These are phyloP conservation scores for Phytophthora cactorum DNA, from an alignment of 352 stramenopile species.

Conservation along the genomic window DNA sequence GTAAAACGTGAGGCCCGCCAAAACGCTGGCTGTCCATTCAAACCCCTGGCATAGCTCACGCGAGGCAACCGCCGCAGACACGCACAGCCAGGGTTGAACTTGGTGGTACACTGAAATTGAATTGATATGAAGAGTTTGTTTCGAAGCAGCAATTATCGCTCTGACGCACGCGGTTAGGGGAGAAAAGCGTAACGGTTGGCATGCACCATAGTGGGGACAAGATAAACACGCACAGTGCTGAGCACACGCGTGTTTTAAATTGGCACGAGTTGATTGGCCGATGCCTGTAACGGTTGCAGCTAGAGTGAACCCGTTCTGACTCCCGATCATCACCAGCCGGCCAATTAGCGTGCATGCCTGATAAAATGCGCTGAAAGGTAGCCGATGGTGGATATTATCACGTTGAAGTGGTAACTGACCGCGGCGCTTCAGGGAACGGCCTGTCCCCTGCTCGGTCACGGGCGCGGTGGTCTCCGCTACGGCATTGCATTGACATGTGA, in stretches of 20 bases:
- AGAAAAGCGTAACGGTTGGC: constrained; percentile 23
- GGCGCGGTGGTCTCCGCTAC: neutral
- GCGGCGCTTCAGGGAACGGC: constrained; percentile 2
- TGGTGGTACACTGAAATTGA: constrained; percentile 21
- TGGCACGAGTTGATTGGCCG: constrained; percentile 29
- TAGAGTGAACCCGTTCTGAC: constrained; percentile 14
- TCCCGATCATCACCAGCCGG: neutral
- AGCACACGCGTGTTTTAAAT: constrained; percentile 26
- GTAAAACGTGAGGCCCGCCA: constrained; percentile 12
- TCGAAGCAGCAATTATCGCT: constrained; percentile 22
- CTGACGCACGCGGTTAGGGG: constrained; percentile 30
- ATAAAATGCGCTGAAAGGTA: constrained; percentile 36
- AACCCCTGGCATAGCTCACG: constrained; percentile 14
- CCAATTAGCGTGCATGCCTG: constrained; percentile 25
- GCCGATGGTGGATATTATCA: constrained; percentile 15
- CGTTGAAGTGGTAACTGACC: constrained; percentile 11
- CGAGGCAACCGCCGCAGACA: constrained; percentile 12
- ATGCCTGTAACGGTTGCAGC: constrained; percentile 13
- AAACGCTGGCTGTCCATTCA: constrained; percentile 1
- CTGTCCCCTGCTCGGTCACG: constrained; percentile 9
- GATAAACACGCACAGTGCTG: constrained; percentile 10
- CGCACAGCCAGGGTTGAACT: constrained; percentile 4
- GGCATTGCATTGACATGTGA: neutral
- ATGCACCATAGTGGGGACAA: constrained; percentile 15
- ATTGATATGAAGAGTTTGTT: constrained; percentile 17